phyloP scores from a whole-genome alignment of 129 eudicot species.

The Arctium minus region DNA sequence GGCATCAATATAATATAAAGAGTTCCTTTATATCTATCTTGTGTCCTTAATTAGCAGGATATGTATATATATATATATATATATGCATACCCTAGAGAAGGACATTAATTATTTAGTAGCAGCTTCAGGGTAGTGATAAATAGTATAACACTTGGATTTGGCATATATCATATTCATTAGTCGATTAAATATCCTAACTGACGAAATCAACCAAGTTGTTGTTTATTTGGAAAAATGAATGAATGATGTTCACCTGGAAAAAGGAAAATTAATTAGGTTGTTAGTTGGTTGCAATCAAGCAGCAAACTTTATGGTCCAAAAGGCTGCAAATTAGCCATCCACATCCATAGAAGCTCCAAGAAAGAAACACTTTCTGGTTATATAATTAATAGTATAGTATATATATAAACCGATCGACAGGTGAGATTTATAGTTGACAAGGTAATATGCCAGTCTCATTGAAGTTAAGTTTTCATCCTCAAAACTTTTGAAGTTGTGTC shows the following conservation, averaged over 20 bases:
- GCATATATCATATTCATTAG: too few species aligned
- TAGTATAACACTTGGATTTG: too few species aligned
- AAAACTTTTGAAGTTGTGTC: too few species aligned
- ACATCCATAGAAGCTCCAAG: slow-evolving; percentile 7
- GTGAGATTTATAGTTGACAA: neutral
- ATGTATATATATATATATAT: neutral
- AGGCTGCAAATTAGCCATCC: slow-evolving; percentile 12
- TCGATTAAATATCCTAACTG: neutral
- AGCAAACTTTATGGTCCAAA: neutral
- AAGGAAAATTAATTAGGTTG: neutral
- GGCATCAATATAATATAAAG: slow-evolving; percentile 11
- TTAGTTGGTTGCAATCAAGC: slow-evolving; percentile 22
- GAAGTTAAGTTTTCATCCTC: too few species aligned
- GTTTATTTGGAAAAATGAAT: neutral
- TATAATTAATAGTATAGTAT: neutral
- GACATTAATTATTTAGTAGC: too few species aligned
- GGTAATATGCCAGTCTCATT: too few species aligned
- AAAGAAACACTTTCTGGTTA: neutral
- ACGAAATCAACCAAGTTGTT: too few species aligned
- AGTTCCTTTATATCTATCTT: slow-evolving; percentile 8
- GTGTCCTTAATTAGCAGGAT: neutral
- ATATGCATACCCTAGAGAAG: neutral
- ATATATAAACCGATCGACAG: too few species aligned
- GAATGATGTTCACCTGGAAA: slow-evolving; percentile 23
- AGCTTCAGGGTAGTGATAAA: too few species aligned